Percentiles rank a stretch among this genome's conserved stretches.
phyloP scores from a whole-genome alignment of 169 alveolate genomes.

The Plasmodium coatneyi region DNA sequence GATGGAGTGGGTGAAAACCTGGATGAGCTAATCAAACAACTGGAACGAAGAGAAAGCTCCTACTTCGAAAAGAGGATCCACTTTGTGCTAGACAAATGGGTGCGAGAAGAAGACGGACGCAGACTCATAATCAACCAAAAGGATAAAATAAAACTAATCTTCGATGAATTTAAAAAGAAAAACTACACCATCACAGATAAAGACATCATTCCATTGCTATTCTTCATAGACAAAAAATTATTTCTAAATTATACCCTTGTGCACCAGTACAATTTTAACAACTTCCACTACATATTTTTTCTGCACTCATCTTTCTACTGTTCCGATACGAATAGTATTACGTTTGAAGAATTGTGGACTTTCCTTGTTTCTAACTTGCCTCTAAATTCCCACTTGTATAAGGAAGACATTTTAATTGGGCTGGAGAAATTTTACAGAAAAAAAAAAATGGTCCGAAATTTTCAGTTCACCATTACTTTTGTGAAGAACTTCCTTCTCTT shows the following conservation, averaged over 20 bases:
- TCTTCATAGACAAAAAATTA: constrained; percentile 61
- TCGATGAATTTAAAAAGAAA: constrained; percentile 56
- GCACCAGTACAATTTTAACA: constrained; percentile 44
- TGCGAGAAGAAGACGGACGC: constrained; percentile 68
- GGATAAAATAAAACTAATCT: constrained; percentile 29
- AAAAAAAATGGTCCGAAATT: constrained; percentile 21
- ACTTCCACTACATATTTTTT: constrained; percentile 31
- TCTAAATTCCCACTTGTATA: constrained; percentile 48
- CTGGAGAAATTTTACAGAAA: constrained; percentile 35
- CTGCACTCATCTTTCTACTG: constrained; percentile 62
- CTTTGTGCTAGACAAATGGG: constrained; percentile 39
- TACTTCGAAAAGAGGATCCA: constrained; percentile 47
- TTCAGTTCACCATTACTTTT: constrained; percentile 37
- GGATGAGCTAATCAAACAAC: constrained; percentile 17
- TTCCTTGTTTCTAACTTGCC: constrained; percentile 60
- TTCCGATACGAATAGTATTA: constrained; percentile 63
- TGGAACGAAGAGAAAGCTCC: constrained; percentile 46
- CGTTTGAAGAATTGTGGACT: constrained; percentile 63
- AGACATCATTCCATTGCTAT: constrained; percentile 54
- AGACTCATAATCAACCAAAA: constrained; percentile 51
- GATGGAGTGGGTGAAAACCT: neutral
- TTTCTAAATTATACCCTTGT: constrained; percentile 54
- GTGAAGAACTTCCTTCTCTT: constrained; percentile 29
- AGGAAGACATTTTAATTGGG: constrained; percentile 51
- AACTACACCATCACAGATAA: constrained; percentile 63